A percentile compares a stretch with the other conserved stretches of the same genome.
phyloP scores from a whole-genome alignment of 768 basidiomycete species.

The Kwoniella shandongensis region DNA sequence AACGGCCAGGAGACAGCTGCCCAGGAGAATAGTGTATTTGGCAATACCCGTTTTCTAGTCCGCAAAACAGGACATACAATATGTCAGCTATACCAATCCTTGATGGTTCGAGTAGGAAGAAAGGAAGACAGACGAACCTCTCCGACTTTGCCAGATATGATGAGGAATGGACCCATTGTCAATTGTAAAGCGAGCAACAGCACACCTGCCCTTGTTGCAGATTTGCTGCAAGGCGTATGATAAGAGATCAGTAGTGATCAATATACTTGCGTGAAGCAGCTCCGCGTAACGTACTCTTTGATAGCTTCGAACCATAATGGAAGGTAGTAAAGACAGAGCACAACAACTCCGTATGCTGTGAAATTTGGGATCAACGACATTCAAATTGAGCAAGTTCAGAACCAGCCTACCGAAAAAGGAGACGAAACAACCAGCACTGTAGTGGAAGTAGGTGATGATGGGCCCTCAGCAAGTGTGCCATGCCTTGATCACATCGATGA shows the following conservation, averaged over 20 bases:
- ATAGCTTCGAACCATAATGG: constrained; percentile 34
- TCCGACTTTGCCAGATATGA: constrained; percentile 24
- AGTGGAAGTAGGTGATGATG: too few relatives aligned
- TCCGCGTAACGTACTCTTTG: constrained; percentile 16
- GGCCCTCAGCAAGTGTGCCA: too few relatives aligned
- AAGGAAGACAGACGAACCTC: constrained; percentile 17
- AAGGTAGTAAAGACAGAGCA: constrained; percentile 32
- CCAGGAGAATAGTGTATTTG: constrained; percentile 26
- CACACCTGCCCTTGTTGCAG: constrained; percentile 24
- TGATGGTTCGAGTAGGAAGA: too few relatives aligned
- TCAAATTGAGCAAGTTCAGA: background rate
- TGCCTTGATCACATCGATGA: background rate
- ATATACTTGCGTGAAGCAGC: too few relatives aligned
- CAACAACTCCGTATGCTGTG: constrained; percentile 29
- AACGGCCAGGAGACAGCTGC: constrained; percentile 17
- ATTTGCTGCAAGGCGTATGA: constrained; percentile 5
- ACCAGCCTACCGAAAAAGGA: constrained; percentile 23
- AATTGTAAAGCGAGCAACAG: constrained; percentile 25
- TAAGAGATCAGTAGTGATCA: too few relatives aligned
- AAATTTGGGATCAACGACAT: background rate
- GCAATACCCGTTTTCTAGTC: constrained; percentile 35
- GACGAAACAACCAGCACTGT: constrained; percentile 27
- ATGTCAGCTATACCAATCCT: too few relatives aligned
- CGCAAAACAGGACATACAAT: background rate
- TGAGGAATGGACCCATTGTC: constrained; percentile 26